Percentiles rank a stretch among this genome's conserved stretches.
Evolutionary conservation across 140 eudicot genomes (phyloP).

Genomic region (Anethum foeniculum): DNA sequence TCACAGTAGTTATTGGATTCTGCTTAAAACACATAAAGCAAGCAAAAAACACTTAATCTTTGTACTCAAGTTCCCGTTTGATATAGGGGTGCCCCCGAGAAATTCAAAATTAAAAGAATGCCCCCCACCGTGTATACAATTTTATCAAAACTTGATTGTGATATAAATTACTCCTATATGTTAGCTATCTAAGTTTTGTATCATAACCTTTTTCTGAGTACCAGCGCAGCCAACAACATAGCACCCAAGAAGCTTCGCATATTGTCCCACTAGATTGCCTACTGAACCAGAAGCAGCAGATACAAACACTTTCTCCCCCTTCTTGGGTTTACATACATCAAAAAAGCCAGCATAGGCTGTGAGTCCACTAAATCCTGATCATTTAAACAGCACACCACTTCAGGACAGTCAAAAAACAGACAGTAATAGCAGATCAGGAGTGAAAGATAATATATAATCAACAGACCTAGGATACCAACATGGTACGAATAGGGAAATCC

Average conservation of each 20-base stretch:
- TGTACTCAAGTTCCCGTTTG: no score
- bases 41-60: no score
- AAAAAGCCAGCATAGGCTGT: constrained; percentile 79
- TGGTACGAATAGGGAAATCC: constrained; percentile 64
- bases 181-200: background rate
- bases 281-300: constrained; percentile 87
- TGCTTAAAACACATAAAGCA: no score
- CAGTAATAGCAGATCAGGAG: background rate
- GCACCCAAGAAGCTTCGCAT: constrained; percentile 67
- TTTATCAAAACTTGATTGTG: no score
- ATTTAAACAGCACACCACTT: background rate
- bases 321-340: constrained; percentile 64
- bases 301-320: constrained; percentile 68
- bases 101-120: no score
- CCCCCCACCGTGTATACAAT: no score
- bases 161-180: no score
- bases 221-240: constrained; percentile 93
- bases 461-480: constrained; percentile 52
- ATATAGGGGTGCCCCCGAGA: no score
- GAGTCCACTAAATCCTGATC: constrained; percentile 62
- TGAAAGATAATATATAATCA: background rate
- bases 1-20: no score
- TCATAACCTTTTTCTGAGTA: constrained; percentile 41
- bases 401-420: background rate
- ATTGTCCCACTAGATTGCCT: constrained; percentile 76